Evolutionary conservation across 139 green algal genomes (phyloP).

Genomic region (Chlamydomonas sp.): DNA sequence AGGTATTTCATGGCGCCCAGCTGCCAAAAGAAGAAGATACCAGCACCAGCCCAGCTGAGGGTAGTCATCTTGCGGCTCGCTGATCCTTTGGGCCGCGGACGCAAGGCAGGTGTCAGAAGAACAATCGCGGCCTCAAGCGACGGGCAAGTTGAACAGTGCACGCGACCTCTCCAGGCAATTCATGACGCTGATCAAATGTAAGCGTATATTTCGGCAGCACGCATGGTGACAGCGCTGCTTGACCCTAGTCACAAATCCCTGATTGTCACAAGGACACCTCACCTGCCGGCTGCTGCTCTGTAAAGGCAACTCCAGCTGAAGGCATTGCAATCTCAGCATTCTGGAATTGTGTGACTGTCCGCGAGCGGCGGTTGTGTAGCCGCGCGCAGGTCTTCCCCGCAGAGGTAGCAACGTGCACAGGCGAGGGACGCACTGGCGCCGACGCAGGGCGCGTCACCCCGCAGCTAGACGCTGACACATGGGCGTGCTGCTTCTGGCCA

Average conservation of each 20-base stretch:
- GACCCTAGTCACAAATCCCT: background rate
- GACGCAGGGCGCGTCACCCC: too few relatives aligned
- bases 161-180: background rate
- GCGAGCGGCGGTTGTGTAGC: background rate
- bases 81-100: background rate
- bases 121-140: background rate
- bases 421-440: background rate
- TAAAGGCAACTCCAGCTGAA: background rate
- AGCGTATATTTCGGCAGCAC: too few relatives aligned
- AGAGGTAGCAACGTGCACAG: background rate
- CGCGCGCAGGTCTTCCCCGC: background rate
- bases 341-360: constrained; percentile 14
- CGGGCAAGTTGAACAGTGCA: background rate
- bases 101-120: too few relatives aligned
- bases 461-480: background rate
- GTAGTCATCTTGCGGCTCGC: constrained; percentile 18
- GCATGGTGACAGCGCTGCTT: too few relatives aligned
- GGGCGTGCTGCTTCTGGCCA: background rate
- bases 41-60: constrained; percentile 24
- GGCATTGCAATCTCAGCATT: background rate
- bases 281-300: background rate
- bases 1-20: constrained; percentile 69
- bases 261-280: background rate
- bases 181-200: too few relatives aligned
- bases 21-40: constrained; percentile 62